These are phyloP conservation scores for Hygrocybe punicea DNA, from an alignment of 768 basidiomycete species.

Conservation along the genomic window DNA sequence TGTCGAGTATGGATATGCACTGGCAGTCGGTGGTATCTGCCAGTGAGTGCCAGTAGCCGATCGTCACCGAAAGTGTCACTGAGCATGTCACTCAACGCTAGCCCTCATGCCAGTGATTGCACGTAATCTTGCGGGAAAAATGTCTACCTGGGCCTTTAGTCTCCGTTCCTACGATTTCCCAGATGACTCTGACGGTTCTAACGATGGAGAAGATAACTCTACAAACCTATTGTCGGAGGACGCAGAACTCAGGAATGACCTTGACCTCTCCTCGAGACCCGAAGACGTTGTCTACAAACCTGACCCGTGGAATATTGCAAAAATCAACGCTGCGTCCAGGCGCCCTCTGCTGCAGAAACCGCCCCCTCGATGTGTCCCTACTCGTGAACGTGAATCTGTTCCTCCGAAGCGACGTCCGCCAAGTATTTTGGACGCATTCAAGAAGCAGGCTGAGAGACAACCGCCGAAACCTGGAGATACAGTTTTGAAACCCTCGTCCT, in stretches of 20 bases:
- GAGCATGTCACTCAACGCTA: background rate
- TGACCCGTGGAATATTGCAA: constrained; percentile 80
- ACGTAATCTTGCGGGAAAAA: background rate
- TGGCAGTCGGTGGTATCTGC: no score
- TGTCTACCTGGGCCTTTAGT: constrained; percentile 36
- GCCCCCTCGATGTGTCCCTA: background rate
- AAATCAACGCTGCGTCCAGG: constrained; percentile 67
- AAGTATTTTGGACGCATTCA: constrained; percentile 8
- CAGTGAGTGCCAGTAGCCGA: no score
- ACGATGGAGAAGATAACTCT: background rate
- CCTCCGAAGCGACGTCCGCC: background rate
- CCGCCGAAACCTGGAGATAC: background rate
- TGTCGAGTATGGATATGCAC: no score
- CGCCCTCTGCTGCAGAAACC: constrained; percentile 3
- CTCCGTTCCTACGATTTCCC: constrained; percentile 28
- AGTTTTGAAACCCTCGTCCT: background rate
- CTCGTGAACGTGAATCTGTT: background rate
- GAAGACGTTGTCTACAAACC: constrained; percentile 66
- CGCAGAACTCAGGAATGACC: constrained; percentile 38
- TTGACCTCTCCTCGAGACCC: constrained; percentile 58
- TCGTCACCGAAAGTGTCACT: background rate
- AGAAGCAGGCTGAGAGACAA: constrained; percentile 1
- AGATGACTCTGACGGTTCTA: constrained; percentile 19
- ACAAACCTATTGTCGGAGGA: constrained; percentile 20
- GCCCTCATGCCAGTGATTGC: no score